phyloP scores from a whole-genome alignment of 352 stramenopile genomes.

The Phytopythium mirpurense region DNA sequence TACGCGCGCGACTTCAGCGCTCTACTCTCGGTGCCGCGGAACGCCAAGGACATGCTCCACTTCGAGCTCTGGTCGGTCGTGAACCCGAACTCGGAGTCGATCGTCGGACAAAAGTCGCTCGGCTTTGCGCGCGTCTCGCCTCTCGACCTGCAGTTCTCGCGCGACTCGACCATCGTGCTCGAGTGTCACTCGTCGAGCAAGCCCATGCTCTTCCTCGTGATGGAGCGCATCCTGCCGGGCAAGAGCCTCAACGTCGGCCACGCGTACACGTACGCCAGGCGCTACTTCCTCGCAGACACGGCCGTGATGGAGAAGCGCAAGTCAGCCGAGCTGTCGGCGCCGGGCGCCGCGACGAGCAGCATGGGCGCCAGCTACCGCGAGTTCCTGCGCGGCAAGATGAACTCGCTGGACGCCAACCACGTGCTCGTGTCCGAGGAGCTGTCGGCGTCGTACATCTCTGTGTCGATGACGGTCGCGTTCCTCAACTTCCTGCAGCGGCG shows the following conservation, averaged over 20 bases:
- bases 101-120: conserved; percentile 60
- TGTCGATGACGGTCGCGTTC: conserved; percentile 81
- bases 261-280: conserved; percentile 74
- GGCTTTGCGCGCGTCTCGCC: conserved; percentile 72
- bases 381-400: conserved; percentile 52
- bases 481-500: conserved; percentile 64
- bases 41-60: conserved; percentile 60
- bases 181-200: conserved; percentile 58
- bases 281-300: conserved; percentile 76
- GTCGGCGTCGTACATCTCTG: conserved; percentile 70
- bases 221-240: conserved; percentile 57
- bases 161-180: conserved; percentile 68
- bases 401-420: conserved; percentile 52
- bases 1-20: conserved; percentile 76
- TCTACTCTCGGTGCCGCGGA: conserved; percentile 61
- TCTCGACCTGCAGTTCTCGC: conserved; percentile 67
- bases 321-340: conserved; percentile 28
- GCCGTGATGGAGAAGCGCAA: conserved; percentile 47
- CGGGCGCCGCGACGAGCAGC: conserved; percentile 17
- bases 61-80: conserved; percentile 75
- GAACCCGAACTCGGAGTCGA: conserved; percentile 44
- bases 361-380: conserved; percentile 42
- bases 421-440: conserved; percentile 81
- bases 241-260: conserved; percentile 66
- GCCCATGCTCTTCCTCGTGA: conserved; percentile 62